A percentile compares a stretch with the other conserved stretches of the same genome.
These are phyloP conservation scores for Coemansia asiatica DNA, from an alignment of 192 early-diverging fungal species.

Conservation along the genomic window DNA sequence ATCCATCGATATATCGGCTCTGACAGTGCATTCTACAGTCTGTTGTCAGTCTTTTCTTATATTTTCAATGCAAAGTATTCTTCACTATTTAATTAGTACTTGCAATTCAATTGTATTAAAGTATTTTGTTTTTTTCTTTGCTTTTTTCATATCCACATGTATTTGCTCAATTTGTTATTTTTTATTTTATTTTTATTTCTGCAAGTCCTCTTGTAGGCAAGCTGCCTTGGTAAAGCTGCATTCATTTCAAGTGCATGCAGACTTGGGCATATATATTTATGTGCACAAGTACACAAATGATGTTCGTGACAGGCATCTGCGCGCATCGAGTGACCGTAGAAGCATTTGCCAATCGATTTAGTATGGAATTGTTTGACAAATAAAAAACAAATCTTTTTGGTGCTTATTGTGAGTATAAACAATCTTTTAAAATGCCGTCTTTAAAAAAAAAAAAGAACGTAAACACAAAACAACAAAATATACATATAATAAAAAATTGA, in stretches of 20 bases:
- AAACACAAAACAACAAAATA: too few relatives aligned
- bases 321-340: neutral
- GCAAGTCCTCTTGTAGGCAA: neutral
- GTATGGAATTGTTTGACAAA: neutral
- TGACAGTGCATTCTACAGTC: too few relatives aligned
- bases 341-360: neutral
- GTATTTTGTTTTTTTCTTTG: too few relatives aligned
- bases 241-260: constrained; percentile 1
- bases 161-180: too few relatives aligned
- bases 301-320: neutral
- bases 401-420: too few relatives aligned
- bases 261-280: neutral
- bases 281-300: neutral
- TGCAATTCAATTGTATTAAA: too few relatives aligned
- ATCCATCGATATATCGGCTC: too few relatives aligned
- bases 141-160: too few relatives aligned
- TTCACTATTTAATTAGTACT: too few relatives aligned
- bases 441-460: neutral
- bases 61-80: too few relatives aligned
- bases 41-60: too few relatives aligned
- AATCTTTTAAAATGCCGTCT: neutral
- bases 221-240: neutral
- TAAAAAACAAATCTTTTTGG: neutral
- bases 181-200: neutral
- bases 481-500: too few relatives aligned